Conservation (phyloP, 2,329 filamentous ascomycete species). For the Penicillium fuscoglaucum region DNA sequence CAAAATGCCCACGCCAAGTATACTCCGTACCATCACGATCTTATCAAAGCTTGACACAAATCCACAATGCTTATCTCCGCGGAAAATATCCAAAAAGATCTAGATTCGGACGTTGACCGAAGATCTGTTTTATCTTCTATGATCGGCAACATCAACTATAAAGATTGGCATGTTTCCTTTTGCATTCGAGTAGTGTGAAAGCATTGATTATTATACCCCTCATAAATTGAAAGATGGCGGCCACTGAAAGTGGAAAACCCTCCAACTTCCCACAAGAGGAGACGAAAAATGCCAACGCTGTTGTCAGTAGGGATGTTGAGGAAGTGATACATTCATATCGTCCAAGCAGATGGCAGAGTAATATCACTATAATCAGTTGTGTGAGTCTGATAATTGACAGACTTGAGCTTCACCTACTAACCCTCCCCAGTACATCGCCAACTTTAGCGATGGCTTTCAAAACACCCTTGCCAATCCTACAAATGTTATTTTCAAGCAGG, state of each 20-base stretch:
- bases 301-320: slow-evolving; percentile 3
- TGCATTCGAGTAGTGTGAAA: too few relatives aligned
- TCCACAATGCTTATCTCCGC: too few relatives aligned
- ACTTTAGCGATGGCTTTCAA: slow-evolving; percentile 37
- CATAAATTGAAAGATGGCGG: neutral
- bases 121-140: neutral
- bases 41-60: slow-evolving; percentile 9
- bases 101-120: neutral
- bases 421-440: slow-evolving; percentile 29
- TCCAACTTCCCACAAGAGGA: slow-evolving; percentile 12
- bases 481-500: slow-evolving; percentile 35
- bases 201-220: neutral
- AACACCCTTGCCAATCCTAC: slow-evolving; percentile 35
- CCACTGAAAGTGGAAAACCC: neutral
- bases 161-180: neutral
- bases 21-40: too few relatives aligned
- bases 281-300: slow-evolving; percentile 9
- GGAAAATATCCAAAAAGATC: neutral
- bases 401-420: neutral
- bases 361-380: slow-evolving; percentile 33
- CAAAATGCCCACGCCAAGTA: too few relatives aligned
- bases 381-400: slow-evolving; percentile 18
- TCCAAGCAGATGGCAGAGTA: slow-evolving; percentile 30
- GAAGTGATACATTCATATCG: slow-evolving; percentile 15
- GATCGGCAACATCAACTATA: neutral